Conservation (phyloP, 345 rosid genomes). For the Firmiana major region DNA sequence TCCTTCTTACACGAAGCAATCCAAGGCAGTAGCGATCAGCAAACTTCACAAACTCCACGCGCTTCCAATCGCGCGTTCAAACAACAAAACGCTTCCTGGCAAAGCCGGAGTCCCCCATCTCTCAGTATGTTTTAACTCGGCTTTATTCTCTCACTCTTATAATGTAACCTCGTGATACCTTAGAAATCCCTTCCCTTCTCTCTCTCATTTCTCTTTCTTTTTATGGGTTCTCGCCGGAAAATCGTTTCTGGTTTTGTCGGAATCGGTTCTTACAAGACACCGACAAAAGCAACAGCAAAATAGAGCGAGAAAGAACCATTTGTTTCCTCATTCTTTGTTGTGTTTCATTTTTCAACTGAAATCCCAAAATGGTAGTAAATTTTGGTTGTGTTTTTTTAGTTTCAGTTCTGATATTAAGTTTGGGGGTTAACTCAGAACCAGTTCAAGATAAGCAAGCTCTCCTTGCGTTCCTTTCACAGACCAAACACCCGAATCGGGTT, state of each 20-base stretch:
- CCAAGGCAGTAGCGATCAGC: neutral
- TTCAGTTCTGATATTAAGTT: constrained; percentile 29
- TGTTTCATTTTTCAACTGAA: neutral
- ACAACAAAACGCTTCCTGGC: constrained; percentile 17
- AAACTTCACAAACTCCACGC: neutral
- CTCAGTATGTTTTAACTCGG: constrained; percentile 13
- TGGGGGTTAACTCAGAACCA: constrained; percentile 60
- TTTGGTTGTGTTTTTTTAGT: constrained; percentile 17
- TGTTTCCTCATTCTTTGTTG: neutral
- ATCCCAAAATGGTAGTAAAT: constrained; percentile 34
- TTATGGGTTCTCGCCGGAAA: constrained; percentile 41
- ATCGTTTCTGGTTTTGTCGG: constrained; percentile 19
- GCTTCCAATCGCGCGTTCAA: neutral
- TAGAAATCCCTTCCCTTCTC: neutral
- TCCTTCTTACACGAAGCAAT: neutral
- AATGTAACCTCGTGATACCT: constrained; percentile 16
- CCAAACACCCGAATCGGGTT: constrained; percentile 67
- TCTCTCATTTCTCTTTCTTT: neutral
- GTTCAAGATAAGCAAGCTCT: constrained; percentile 70
- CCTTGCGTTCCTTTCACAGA: constrained; percentile 49
- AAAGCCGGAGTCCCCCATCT: constrained; percentile 8
- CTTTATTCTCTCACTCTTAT: constrained; percentile 16
- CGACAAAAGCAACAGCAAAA: constrained; percentile 2
- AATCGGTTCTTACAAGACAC: constrained; percentile 15
- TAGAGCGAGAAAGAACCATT: constrained; percentile 10